Conservation (phyloP, 2,329 filamentous ascomycete genomes). For the Colletotrichum graminicola region DNA sequence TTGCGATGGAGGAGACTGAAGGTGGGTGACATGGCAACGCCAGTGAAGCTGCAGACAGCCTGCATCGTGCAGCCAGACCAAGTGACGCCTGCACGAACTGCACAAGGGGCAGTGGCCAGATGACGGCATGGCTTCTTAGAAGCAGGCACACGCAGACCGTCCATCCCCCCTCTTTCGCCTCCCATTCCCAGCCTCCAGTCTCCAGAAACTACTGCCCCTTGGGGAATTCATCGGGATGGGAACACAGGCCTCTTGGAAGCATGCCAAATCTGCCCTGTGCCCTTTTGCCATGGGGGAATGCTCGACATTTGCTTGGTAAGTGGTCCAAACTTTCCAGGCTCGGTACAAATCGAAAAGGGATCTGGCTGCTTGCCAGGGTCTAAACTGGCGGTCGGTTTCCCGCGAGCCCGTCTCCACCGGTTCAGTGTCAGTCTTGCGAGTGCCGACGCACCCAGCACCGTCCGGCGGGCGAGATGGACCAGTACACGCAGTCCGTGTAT, state of each 20-base stretch:
- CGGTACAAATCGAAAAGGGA: conserved; percentile 38
- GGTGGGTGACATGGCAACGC: conserved; percentile 39
- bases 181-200: conserved; percentile 24
- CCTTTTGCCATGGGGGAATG: conserved; percentile 17
- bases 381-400: conserved; percentile 39
- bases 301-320: conserved; percentile 22
- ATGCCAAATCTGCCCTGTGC: background rate
- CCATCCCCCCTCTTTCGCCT: conserved; percentile 6
- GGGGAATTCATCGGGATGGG: background rate
- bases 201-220: conserved; percentile 25
- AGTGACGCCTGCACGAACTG: conserved; percentile 31
- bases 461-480: conserved; percentile 33
- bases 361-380: conserved; percentile 26
- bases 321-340: conserved; percentile 26
- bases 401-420: conserved; percentile 11
- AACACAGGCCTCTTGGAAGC: background rate
- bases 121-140: conserved; percentile 33
- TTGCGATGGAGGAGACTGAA: conserved; percentile 23
- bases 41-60: conserved; percentile 29
- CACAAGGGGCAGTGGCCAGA: conserved; percentile 20
- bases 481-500: conserved; percentile 32
- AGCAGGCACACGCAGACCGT: conserved; percentile 6
- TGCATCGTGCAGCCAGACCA: conserved; percentile 31
- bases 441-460: conserved; percentile 14
- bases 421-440: conserved; percentile 9